Evolutionary conservation across 2,329 filamentous ascomycete species (phyloP), one percentile per base, ranked within the genome.

Genomic region (Beauveria sp.): DNA sequence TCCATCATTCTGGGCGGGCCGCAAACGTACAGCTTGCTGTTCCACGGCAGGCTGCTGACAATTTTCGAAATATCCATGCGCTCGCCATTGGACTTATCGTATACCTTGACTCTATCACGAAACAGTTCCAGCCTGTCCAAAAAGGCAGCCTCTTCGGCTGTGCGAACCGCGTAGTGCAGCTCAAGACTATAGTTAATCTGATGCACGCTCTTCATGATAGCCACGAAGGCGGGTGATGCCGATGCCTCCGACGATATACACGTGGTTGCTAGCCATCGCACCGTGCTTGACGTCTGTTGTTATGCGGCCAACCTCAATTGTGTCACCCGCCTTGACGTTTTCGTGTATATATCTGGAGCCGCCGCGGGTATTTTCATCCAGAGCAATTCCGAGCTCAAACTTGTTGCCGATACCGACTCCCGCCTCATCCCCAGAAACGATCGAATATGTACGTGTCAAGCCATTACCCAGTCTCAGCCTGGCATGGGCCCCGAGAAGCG

Each of bases 171-270:
- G 64, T 85, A 87, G 71, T 88, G 85, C 46, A 88, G 70, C 24
- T 76, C 74, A 43, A 78, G 79, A 61, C 79, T 78, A 69, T 73
- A 80, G 67, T 84, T 76, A 63, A 81, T 80, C 5, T 66, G 38
- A 18, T 72, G 68, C 63, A 78, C 77, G 1, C 34, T 58, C 54
- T 80, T 72, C 3, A 83, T 68, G 26, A 84, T 73, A 1, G 75
- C 67, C 9, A 89, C 67, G 65, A 88, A 88, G 0, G 86, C 86
- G 1, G 1, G 87, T 89, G 64, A 89, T 81, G 0, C 86, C 87
- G 34, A 89, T 84, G 0, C 86, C 87, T 10, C 83, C 86, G 0
- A 79, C 84, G 34, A 89, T 80, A 66, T 88, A 83, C 45, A 88
- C 75, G 65, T 88, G 85, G 55, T 82, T 77, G 65, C 82, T 83